Base-by-base conservation (phyloP, 345 rosid species). In the Populus simonii region DNA sequence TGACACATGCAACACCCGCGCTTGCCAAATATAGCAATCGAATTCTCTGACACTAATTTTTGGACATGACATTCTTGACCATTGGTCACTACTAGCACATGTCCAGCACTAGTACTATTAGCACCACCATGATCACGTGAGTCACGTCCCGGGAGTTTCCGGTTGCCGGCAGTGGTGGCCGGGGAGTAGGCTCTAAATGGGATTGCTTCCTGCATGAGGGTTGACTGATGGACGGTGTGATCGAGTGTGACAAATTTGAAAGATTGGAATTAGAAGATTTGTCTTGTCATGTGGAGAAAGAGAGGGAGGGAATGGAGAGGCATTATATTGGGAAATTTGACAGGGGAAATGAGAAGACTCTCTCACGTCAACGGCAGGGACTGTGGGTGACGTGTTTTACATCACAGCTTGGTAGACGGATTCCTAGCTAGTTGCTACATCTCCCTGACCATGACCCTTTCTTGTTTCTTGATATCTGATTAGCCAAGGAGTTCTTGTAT, bases 1-100 rank as follows among this genome's bases (percentile, higher is more conserved):
- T 83, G 93, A 57, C 91, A 81, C 97, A 92, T 90, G 71, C 94
- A 92, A 18, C 97, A 92, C 6, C 93, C 97, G 15, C 87, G 87
- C 79, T 80, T 78, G 45, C 93, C 93, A 27, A 90, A 76, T 78
- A 90, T 90, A 1, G 86, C 77, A 79, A 92, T 87, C 7, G 97
- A 89, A 82, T 87, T 92, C 80, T 88, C 93, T 6, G 57, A 68
- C 71, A 90, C 91, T 84, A 86, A 57, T 70, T 80, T 78, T 38
- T 68, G 47, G 16, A 89, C 88, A 49, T 74, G 62, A 38, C 23
- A 74, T 31, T 23, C 65, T 15, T 29, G 72, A 23, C 71, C 59
- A 13, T 7, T 49, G 23, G 66, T 29, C 8, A 13, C 7, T n/a
- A 59, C 61, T 27, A 68, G n/a, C 27, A 74, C 77, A n/a, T 22